phyloP scores from a whole-genome alignment of 1,284 basidiomycete genomes.

The Mycena citricolor region DNA sequence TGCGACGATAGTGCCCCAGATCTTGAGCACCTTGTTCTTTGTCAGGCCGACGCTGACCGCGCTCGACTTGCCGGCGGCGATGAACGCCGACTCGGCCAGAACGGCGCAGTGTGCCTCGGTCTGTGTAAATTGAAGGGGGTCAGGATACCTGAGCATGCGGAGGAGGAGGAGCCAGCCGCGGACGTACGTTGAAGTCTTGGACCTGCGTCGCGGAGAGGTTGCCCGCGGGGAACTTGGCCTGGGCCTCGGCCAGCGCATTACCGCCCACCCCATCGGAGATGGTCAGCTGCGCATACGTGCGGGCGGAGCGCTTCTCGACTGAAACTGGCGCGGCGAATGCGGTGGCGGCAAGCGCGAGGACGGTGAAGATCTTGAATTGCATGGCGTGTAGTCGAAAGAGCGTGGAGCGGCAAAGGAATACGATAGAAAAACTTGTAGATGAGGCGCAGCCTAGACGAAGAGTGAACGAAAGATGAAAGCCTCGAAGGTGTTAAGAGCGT shows the following conservation, averaged over 20 bases:
- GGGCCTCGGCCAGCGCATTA: constrained; percentile 16
- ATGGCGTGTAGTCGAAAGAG: no score
- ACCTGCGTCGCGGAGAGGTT: constrained; percentile 3
- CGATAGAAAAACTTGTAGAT: constrained; percentile 11
- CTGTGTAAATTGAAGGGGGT: background rate
- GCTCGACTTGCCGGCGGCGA: no score
- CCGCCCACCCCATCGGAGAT: constrained; percentile 14
- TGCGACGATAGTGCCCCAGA: constrained; percentile 15
- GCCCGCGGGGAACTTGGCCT: constrained; percentile 17
- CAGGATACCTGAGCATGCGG: no score
- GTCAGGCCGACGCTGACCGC: no score
- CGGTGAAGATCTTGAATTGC: constrained; percentile 9
- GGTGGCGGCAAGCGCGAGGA: background rate
- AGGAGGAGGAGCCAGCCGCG: no score
- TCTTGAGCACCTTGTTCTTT: constrained; percentile 18
- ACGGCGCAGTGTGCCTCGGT: constrained; percentile 16
- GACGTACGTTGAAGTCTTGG: constrained; percentile 12
- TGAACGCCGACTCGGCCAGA: constrained; percentile 9
- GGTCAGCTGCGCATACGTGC: constrained; percentile 10
- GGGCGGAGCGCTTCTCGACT: constrained; percentile 11
- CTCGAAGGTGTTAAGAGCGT: no score
- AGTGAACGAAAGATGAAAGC: constrained; percentile 5
- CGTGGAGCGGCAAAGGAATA: background rate
- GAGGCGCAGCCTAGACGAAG: constrained; percentile 18
- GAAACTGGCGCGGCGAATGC: constrained; percentile 6